Conservation (phyloP, 345 rosid species). For the Camelina laxa region DNA sequence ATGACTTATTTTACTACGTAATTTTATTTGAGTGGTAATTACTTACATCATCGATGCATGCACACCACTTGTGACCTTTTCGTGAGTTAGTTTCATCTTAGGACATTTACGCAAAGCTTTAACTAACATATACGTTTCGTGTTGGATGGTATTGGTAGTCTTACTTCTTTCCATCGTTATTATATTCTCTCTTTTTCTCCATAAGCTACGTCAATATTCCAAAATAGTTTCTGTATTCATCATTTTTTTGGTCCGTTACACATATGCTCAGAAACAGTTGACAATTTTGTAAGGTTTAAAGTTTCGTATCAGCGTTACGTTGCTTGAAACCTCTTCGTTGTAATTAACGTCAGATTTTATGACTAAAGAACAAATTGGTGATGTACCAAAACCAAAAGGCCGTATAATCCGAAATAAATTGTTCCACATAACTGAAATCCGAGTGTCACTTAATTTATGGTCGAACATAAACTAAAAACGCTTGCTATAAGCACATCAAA, state of each 20-base stretch:
- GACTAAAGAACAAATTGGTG: too few species aligned
- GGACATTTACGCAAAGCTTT: conserved; percentile 36
- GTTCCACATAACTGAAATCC: not conserved
- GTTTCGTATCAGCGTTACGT: too few species aligned
- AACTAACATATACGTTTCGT: conserved; percentile 45
- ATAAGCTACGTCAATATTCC: conserved; percentile 13
- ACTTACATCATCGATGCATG: conserved; percentile 37
- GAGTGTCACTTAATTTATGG: not conserved
- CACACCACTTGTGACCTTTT: conserved; percentile 35
- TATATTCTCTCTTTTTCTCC: conserved; percentile 11
- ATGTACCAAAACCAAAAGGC: not conserved
- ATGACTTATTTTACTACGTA: not conserved
- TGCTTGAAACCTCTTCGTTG: too few species aligned
- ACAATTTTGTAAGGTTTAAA: too few species aligned
- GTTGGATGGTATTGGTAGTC: conserved; percentile 33
- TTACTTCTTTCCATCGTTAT: conserved; percentile 5
- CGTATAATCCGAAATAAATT: not conserved
- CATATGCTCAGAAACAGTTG: too few species aligned
- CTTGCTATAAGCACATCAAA: not conserved
- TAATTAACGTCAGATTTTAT: too few species aligned
- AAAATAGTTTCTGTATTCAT: not conserved
- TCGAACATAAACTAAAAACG: too few species aligned
- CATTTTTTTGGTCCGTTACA: too few species aligned
- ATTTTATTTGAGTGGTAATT: not conserved
- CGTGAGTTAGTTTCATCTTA: conserved; percentile 32